Base-by-base conservation (phyloP, 768 basidiomycete species). In the Mycena rebaudengoi region DNA sequence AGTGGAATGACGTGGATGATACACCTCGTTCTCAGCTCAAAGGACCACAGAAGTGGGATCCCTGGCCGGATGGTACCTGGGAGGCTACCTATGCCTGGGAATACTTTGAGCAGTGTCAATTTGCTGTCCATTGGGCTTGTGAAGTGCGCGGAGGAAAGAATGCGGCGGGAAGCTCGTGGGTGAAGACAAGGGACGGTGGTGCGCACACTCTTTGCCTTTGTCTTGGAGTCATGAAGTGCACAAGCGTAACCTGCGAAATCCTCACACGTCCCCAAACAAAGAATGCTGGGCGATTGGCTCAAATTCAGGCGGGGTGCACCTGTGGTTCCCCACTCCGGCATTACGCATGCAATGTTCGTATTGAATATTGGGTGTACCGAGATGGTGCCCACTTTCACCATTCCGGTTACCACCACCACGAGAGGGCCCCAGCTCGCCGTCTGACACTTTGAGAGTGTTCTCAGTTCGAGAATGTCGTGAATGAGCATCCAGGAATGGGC, bases 21-120 rank as follows among this genome's bases (percentile, higher is more conserved):
- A 16, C 40, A 33, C 16, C 28, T 54, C n/a, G n/a, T 35, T 29
- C 25, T 54, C 33, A n/a, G 5, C 45, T 6, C 32, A 20, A 28
- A 13, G 25, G 32, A 4, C 29, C 53, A 21, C 32, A 16, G 18
- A 49, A 21, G 16, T 73, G 71, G 69, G 58, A 73, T 59, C 62
- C 64, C 2, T 73, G 72, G 72, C 71, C 71, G 4, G 66, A 72
- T 54, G 72, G 71, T 20, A 29, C 7, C 0, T 70, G 69, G 55
- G 45, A 64, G 37, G 39, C 25, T 2, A 52, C 59, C 10, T 62
- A 66, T 44, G 62, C 51, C 2, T 58, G 30, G n/a, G 63, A 70
- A 46, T 30, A 63, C 12, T 30, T 39, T 14, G 46, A 55, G 10
- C 50, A 64, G 11, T 48, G 46, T 18, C 52, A 61, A 20, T 65